phyloP scores from a whole-genome alignment of 208 protist genomes.

The Phytomonas sp. region DNA sequence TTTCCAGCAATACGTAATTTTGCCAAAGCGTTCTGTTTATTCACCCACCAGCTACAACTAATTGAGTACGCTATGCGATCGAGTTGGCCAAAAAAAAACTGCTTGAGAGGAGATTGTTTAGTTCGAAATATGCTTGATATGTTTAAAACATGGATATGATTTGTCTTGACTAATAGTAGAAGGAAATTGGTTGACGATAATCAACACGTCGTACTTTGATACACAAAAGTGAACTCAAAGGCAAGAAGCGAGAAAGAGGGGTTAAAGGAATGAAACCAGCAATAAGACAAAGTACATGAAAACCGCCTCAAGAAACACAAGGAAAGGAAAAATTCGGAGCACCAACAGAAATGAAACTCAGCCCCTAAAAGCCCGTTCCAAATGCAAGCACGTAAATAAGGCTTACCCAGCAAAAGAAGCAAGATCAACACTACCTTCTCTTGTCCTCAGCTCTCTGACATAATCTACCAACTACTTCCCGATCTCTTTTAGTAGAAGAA shows the following conservation, averaged over 20 bases:
- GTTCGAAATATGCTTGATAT: background rate
- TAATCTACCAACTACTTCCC: background rate
- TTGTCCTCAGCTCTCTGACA: background rate
- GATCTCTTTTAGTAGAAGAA: slow-evolving; percentile 98
- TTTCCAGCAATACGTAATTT: background rate
- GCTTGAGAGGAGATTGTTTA: background rate
- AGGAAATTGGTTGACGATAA: slow-evolving; percentile 1
- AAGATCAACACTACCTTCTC: background rate
- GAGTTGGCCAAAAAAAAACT: background rate
- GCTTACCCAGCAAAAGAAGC: background rate
- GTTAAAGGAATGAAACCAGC: background rate
- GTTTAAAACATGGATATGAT: background rate
- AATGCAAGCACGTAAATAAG: background rate
- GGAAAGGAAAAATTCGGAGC: background rate
- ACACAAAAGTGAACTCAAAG: background rate
- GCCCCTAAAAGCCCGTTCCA: background rate
- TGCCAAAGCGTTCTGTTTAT: background rate
- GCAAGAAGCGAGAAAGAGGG: background rate
- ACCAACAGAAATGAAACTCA: background rate
- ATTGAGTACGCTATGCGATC: background rate
- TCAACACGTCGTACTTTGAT: background rate
- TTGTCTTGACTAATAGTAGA: background rate
- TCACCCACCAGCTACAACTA: background rate
- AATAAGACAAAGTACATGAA: background rate
- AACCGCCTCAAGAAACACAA: background rate